Evolutionary conservation across 2,329 filamentous ascomycete species (phyloP), one percentile per base, ranked within the genome.

Genomic region (Ramularia collo-cygni): DNA sequence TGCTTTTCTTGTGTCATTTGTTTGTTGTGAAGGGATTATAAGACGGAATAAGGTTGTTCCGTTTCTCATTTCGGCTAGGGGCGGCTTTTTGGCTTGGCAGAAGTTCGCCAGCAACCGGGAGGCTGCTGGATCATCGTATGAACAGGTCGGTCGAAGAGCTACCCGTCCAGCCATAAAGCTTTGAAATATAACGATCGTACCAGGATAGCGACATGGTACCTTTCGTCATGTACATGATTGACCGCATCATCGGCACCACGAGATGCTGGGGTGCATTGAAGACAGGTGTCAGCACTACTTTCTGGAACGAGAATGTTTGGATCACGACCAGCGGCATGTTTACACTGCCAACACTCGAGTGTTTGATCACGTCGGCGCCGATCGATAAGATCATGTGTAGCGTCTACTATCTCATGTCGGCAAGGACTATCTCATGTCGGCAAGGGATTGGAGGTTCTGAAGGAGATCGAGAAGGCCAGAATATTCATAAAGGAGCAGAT

Each of bases 271-370:
- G 58, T 2, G 32, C 55, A n/a, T 49, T 52, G 40, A 28, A 57
- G 43, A 43, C 62, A 2, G 46, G 56, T 1, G 65, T 77, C 29
- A 47, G 53, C 15, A 58, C 33, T 15, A 53, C n/a, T n/a, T n/a
- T 58, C 10, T 66, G 59, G 61, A 61, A 59, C 3, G 40, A 66
- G 45, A 78, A 77, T 43, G 57, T 77, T 5, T 77, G 74, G 73
- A 53, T 78, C 17, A 78, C 75, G 4, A 77, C 74, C 2, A 71
- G 67, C 46, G 74, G 74, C 1, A 67, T 71, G 46, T 77, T 70
- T 56, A 65, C 63, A 18, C 38, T 76, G 16, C 62, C 66, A 15
- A 68, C 74, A 0, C 48, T 77, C 55, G 61, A 61, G 28, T 62
- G 56, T 37, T 9, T 45, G 26, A 24, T 42, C 9, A 37, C 37